These are phyloP conservation scores for Murraya koenigii DNA, from an alignment of 345 rosid species.

Conservation along the genomic window DNA sequence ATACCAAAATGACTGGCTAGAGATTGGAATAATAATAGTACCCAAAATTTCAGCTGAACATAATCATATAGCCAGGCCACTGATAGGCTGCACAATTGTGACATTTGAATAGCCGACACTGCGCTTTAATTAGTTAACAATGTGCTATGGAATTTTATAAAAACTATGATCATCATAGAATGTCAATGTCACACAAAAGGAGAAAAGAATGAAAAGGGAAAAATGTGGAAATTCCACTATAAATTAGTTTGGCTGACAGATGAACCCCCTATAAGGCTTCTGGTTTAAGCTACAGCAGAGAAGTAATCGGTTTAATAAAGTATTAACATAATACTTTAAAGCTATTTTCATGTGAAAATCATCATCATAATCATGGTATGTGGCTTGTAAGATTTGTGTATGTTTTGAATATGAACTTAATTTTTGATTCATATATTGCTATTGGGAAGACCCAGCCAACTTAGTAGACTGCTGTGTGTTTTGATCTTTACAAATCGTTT, in stretches of 20 bases:
- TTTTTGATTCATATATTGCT: conserved; percentile 20
- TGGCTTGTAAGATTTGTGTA: conserved; percentile 2
- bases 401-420: conserved; percentile 12
- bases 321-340: conserved; percentile 26
- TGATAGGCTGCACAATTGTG: conserved; percentile 2
- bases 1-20: conserved; percentile 5
- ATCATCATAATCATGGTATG: conserved; percentile 42
- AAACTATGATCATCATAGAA: conserved; percentile 20
- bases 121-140: conserved; percentile 22
- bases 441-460: conserved; percentile 14
- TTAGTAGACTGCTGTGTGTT: background rate
- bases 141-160: conserved; percentile 20
- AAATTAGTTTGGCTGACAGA: conserved; percentile 26
- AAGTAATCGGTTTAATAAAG: conserved; percentile 12
- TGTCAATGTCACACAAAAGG: conserved; percentile 16
- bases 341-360: conserved; percentile 32
- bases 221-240: conserved; percentile 4
- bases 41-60: conserved; percentile 11
- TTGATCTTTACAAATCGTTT: conserved; percentile 25
- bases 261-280: conserved; percentile 27
- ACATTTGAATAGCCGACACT: conserved; percentile 24
- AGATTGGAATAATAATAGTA: conserved; percentile 7
- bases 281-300: conserved; percentile 36
- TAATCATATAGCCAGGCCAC: conserved; percentile 22
- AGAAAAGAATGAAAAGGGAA: background rate